Percentiles rank a stretch among this genome's conserved stretches.
Evolutionary conservation across 495 filamentous ascomycete genomes (phyloP).

Genomic region (Xylaria cubensis): DNA sequence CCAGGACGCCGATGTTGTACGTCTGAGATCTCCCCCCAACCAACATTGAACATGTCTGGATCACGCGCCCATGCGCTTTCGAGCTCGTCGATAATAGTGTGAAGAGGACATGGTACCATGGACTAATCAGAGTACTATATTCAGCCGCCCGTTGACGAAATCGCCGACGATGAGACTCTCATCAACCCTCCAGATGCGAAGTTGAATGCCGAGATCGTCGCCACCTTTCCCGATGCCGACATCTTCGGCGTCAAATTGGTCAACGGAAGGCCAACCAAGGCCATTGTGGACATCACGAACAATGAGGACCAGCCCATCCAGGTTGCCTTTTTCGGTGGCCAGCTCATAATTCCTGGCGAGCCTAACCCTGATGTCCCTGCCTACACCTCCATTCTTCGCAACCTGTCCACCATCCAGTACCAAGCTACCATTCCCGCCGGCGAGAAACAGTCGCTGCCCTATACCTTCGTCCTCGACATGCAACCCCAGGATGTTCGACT

Average conservation of each 20-base stretch:
- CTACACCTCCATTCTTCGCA: conserved; percentile 69
- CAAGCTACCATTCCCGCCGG: conserved; percentile 78
- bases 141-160: conserved; percentile 20
- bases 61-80: conserved; percentile 13
- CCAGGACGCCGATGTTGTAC: conserved; percentile 61
- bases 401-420: conserved; percentile 80
- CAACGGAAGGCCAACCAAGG: conserved; percentile 87
- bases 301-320: conserved; percentile 77
- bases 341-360: conserved; percentile 64
- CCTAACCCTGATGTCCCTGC: conserved; percentile 59
- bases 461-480: conserved; percentile 88
- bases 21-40: conserved; percentile 37
- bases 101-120: background rate
- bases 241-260: conserved; percentile 95
- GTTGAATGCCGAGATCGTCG: conserved; percentile 75
- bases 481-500: conserved; percentile 88
- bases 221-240: conserved; percentile 81
- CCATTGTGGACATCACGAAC: conserved; percentile 83
- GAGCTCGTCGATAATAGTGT: background rate
- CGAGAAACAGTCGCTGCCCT: conserved; percentile 75
- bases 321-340: conserved; percentile 79
- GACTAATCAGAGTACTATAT: conserved; percentile 28
- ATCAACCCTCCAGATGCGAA: conserved; percentile 57
- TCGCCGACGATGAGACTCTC: conserved; percentile 44
- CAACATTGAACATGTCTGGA: background rate